Evolutionary conservation across 2,329 filamentous ascomycete species (phyloP), one percentile per base, ranked within the genome.

Genomic region (Colletotrichum tofieldiae): DNA sequence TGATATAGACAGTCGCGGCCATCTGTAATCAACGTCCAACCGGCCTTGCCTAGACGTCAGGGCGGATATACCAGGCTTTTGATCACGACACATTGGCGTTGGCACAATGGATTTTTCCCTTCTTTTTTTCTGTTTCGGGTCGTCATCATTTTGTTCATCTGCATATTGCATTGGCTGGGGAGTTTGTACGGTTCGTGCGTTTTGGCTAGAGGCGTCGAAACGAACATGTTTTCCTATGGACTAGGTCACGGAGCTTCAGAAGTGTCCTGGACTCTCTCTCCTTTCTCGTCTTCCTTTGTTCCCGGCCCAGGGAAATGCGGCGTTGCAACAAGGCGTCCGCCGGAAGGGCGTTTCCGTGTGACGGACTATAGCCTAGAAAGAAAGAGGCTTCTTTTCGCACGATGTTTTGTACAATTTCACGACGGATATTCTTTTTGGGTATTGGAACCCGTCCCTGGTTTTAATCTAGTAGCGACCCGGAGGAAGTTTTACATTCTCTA

Each of bases 131-230:
- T 32, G 61, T 58, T 54, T 47, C 14, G 35, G 41, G 26, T 56
- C 37, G 12, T 41, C 9, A 39, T 66, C 41, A 18, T 23, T 62
- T 58, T 58, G 9, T 60, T 65, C 20, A 23, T 62, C 51, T 64
- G 49, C 62, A 60, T 71, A 37, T 73, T 73, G 71, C 71, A 73
- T 73, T 51, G 56, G 67, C 62, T 45, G 39, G 70, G 56, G 67
- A 71, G 67, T 73, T 73, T 35, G 45, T 51, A 55, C 60, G 61
- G 49, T 60, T 56, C 20, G 54, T 37, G 35, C 49, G 26, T 68
- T 72, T 52, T 52, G 51, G 49, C 51, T 69, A 56, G 51, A 69
- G 65, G 65, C 45, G 59, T 55, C 51, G 55, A 66, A 43, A 66
- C 54, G 45, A 59, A 51, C 14, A 52, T 47, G 32, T 45, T 54